These are phyloP conservation scores for Exophiala alcalophila DNA, from an alignment of 2,329 filamentous ascomycete species.

Conservation along the genomic window DNA sequence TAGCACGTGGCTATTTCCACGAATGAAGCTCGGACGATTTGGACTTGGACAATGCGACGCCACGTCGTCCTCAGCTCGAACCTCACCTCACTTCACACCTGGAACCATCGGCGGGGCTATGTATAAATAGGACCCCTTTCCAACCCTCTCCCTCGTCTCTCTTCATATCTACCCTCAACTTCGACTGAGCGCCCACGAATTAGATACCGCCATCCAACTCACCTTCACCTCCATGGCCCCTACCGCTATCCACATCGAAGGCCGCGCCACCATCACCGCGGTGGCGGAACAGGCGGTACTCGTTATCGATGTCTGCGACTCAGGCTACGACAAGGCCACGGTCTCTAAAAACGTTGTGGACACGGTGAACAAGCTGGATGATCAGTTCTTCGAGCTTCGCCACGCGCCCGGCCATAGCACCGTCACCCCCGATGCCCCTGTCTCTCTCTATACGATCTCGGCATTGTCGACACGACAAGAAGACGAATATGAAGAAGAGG, in stretches of 20 bases:
- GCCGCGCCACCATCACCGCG: conserved; percentile 8
- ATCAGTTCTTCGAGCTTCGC: conserved; percentile 5
- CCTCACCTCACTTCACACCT: too few species aligned
- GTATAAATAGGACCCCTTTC: too few species aligned
- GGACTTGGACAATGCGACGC: too few species aligned
- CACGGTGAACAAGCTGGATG: conserved; percentile 12
- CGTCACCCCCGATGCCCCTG: conserved; percentile 23
- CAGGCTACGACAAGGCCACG: conserved; percentile 7
- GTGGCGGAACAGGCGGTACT: conserved; percentile 14
- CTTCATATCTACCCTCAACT: neutral
- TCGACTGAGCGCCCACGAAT: too few species aligned
- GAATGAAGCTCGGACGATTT: too few species aligned
- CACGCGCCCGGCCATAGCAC: conserved; percentile 5
- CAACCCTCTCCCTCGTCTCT: neutral
- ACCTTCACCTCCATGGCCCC: conserved; percentile 3
- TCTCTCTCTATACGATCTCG: conserved; percentile 24
- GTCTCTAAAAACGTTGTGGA: conserved; percentile 16
- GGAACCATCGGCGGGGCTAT: too few species aligned
- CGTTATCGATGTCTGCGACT: conserved; percentile 8
- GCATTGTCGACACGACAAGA: conserved; percentile 23
- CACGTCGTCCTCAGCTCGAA: too few species aligned
- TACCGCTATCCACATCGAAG: conserved; percentile 17
- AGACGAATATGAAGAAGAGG: conserved; percentile 17
- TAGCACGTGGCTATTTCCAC: too few species aligned
- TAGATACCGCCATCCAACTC: too few species aligned